These are phyloP conservation scores for Mortierella antarctica DNA, from an alignment of 192 early-diverging fungal species.

Conservation along the genomic window DNA sequence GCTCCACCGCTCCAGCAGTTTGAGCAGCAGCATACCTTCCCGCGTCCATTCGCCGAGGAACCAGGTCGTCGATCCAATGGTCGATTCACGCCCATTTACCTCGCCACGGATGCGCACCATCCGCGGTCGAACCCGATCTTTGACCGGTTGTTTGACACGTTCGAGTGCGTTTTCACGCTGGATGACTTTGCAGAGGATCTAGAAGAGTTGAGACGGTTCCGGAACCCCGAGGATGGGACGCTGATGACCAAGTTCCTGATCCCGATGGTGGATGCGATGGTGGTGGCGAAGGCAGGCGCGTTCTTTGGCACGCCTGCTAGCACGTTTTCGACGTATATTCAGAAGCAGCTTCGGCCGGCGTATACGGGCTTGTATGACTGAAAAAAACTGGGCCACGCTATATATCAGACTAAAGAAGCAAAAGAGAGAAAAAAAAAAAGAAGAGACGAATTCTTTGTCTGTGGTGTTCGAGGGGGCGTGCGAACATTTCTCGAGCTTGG, in stretches of 20 bases:
- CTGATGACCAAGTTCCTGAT: slow-evolving; percentile 55
- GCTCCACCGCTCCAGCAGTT: background rate
- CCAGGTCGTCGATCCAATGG: slow-evolving; percentile 40
- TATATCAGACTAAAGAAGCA: background rate
- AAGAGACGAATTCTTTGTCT: background rate
- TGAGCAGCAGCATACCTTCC: slow-evolving; percentile 10
- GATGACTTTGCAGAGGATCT: slow-evolving; percentile 59
- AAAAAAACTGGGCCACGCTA: background rate
- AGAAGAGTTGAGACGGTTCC: slow-evolving; percentile 30
- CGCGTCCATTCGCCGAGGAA: background rate
- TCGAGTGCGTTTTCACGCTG: slow-evolving; percentile 61
- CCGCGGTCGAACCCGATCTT: slow-evolving; percentile 61
- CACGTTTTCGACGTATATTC: slow-evolving; percentile 59
- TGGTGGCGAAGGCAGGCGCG: slow-evolving; percentile 57
- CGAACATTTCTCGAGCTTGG: background rate
- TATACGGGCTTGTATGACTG: slow-evolving; percentile 50
- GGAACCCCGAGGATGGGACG: slow-evolving; percentile 46
- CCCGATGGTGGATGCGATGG: slow-evolving; percentile 67
- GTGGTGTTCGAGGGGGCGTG: background rate
- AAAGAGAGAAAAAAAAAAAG: background rate
- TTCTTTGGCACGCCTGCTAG: slow-evolving; percentile 65
- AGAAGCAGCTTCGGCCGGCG: slow-evolving; percentile 42
- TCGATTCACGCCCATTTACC: slow-evolving; percentile 57
- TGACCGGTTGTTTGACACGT: slow-evolving; percentile 57
- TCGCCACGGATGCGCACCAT: slow-evolving; percentile 62